Percentiles rank a stretch among this genome's conserved stretches.
Evolutionary conservation across 2,329 filamentous ascomycete species (phyloP).

Genomic region (Aspergillus japonicus): DNA sequence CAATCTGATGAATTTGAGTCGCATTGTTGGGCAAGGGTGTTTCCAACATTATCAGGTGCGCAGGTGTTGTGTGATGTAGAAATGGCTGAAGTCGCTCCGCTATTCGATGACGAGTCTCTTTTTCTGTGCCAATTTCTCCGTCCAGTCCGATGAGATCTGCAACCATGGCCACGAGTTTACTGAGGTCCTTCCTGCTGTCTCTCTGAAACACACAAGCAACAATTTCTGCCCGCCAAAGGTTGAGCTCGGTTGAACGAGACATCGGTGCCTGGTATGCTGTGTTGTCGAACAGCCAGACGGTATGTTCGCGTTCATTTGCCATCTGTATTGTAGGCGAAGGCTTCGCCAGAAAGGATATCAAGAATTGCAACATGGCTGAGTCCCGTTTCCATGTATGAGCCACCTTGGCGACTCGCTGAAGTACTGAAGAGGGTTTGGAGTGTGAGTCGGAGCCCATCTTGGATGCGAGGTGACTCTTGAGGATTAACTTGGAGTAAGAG

Average conservation of each 20-base stretch:
- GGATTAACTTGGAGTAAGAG: background rate
- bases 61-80: slow-evolving; percentile 70
- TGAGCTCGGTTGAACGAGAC: slow-evolving; percentile 33
- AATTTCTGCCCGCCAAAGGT: slow-evolving; percentile 75
- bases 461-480: background rate
- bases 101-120: slow-evolving; percentile 63
- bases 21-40: slow-evolving; percentile 54
- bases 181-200: slow-evolving; percentile 64
- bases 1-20: slow-evolving; percentile 54
- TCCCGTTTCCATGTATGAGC: slow-evolving; percentile 16
- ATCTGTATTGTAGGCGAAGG: slow-evolving; percentile 59
- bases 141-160: slow-evolving; percentile 68
- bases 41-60: slow-evolving; percentile 64
- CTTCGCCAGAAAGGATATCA: slow-evolving; percentile 35
- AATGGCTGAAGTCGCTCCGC: slow-evolving; percentile 62
- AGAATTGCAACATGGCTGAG: slow-evolving; percentile 22
- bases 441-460: slow-evolving; percentile 11
- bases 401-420: slow-evolving; percentile 10
- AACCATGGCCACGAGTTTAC: slow-evolving; percentile 68
- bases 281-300: slow-evolving; percentile 88
- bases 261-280: slow-evolving; percentile 65
- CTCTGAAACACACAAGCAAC: slow-evolving; percentile 78
- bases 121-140: slow-evolving; percentile 49
- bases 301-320: slow-evolving; percentile 64
- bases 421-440: slow-evolving; percentile 10